Base-by-base conservation (phyloP, 2,329 filamentous ascomycete species). In the Penicillium sp. region DNA sequence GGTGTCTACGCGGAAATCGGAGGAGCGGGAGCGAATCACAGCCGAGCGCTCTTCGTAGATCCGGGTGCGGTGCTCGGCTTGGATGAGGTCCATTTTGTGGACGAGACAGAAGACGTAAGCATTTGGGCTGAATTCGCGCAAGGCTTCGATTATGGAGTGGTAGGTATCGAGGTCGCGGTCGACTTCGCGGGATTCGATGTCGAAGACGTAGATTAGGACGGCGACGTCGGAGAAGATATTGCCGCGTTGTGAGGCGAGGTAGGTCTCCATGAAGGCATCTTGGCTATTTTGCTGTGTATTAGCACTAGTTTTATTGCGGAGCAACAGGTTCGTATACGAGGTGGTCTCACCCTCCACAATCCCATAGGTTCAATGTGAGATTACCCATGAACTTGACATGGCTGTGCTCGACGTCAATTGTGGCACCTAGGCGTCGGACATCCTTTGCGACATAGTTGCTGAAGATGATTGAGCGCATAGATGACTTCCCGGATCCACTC, bases 351-450 rank as follows among this genome's bases (percentile, higher is more conserved):
- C 85, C 93, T 75, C 93, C 93, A 70, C 93, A 99, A 73, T 99
- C 93, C 93, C 93, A 99, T 14, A 99, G 81, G 72, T 99, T 97
- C 62, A 99, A 80, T 46, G 93, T 96, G 45, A 99, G 78, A 71
- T 97, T 97, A 45, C 93, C 93, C 75, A 99, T 88, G 75, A 99
- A 99, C 72, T 95, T 95, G 73, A 97, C 93, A 74, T 96, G 93
- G 55, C 90, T 96, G 64, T 97, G 88, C 72, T 99, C 93, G 53
- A 99, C 93, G 68, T 99, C 93, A 67, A 99, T 97, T 11, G 93
- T 99, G 1, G 93, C 93, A 59, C 93, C 93, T 48, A 99, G 77
- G 50, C 93, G 79, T 33, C 93, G 81, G 6, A 95, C 95, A 71
- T 99, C 93, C 67, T 95, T 90, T 49, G 93, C 93, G 58, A 97